phyloP scores from a whole-genome alignment of 1,284 basidiomycete species.

The Coniophora puteana region DNA sequence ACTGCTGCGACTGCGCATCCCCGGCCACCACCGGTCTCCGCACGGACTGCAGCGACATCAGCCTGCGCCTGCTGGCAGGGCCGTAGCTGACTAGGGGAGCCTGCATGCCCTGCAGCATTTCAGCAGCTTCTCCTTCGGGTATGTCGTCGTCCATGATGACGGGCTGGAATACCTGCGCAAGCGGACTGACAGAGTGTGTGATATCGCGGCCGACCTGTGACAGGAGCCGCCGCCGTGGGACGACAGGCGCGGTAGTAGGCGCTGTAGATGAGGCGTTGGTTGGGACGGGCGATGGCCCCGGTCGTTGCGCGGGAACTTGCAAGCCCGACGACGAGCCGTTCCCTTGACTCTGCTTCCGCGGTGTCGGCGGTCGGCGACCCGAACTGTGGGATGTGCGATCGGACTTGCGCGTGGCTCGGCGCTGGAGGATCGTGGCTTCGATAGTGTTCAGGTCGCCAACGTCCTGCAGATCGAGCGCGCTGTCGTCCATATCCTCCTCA shows the following conservation, averaged over 20 bases:
- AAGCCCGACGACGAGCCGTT: no score
- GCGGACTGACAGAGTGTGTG: conserved; percentile 50
- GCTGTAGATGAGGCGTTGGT: conserved; percentile 6
- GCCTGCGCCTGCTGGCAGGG: conserved; percentile 50
- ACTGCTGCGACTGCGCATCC: no score
- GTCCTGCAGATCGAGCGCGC: conserved; percentile 48
- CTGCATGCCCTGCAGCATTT: conserved; percentile 11
- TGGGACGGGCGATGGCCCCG: not conserved
- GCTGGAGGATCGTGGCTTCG: conserved; percentile 20
- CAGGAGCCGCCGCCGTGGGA: conserved; percentile 40
- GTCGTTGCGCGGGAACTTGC: no score
- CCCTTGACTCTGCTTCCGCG: no score
- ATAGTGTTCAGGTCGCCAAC: conserved; percentile 25
- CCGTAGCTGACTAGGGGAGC: conserved; percentile 48
- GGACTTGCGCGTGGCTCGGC: conserved; percentile 30
- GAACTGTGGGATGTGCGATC: conserved; percentile 23
- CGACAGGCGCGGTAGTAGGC: conserved; percentile 16
- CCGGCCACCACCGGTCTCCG: no score
- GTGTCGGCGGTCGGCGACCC: conserved; percentile 14
- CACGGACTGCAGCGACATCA: conserved; percentile 43
- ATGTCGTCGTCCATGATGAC: conserved; percentile 50
- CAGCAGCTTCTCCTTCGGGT: conserved; percentile 27
- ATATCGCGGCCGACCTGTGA: conserved; percentile 45
- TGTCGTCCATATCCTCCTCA: conserved; percentile 64
- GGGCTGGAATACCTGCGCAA: conserved; percentile 72